These are phyloP conservation scores for Ceratopteris richardii DNA, from an alignment of 75 land plant genomes.

Conservation along the genomic window DNA sequence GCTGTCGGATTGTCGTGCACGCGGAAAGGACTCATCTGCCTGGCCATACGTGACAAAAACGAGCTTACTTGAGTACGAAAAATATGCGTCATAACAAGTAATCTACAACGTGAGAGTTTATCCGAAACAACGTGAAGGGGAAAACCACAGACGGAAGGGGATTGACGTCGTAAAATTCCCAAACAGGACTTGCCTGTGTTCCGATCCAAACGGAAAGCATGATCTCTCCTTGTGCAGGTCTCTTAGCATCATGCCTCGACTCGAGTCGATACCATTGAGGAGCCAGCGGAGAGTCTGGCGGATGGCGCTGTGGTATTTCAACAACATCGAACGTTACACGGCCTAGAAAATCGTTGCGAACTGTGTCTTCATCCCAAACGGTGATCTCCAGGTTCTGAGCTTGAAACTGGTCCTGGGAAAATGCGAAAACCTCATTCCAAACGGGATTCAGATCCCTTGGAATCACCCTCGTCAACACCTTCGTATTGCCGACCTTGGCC, in stretches of 20 bases:
- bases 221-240: conserved; percentile 30
- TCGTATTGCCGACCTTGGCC: conserved; percentile 7
- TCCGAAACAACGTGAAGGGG: no score
- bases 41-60: no score
- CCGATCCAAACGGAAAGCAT: conserved; percentile 80
- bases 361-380: conserved; percentile 55
- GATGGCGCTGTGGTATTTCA: conserved; percentile 50
- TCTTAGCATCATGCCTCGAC: conserved; percentile 30
- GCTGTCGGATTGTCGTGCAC: conserved; percentile 60
- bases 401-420: conserved; percentile 42
- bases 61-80: no score
- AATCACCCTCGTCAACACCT: background rate
- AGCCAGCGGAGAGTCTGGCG: conserved; percentile 70
- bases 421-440: conserved; percentile 65
- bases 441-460: conserved; percentile 57
- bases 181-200: conserved; percentile 26
- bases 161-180: no score
- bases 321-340: conserved; percentile 29
- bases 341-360: conserved; percentile 65
- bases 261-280: conserved; percentile 61
- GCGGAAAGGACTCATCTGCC: conserved; percentile 59
- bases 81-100: no score
- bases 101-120: no score
- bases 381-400: conserved; percentile 37
- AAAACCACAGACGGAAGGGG: no score